phyloP scores from a whole-genome alignment of 331 rosid genomes.

The Spiraea crenata region DNA sequence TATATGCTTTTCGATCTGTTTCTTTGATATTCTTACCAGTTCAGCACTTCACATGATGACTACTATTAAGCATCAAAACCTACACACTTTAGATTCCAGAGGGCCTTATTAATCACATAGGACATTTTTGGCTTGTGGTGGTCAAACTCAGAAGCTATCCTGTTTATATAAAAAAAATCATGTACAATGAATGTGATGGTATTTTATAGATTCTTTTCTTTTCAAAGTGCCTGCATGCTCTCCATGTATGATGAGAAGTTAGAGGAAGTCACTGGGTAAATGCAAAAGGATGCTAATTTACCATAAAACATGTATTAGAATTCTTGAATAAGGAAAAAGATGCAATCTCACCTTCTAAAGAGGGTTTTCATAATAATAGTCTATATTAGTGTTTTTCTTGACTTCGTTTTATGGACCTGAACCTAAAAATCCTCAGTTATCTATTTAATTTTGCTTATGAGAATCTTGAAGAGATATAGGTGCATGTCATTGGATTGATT shows the following conservation, averaged over 20 bases:
- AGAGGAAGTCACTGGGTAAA: too few relatives aligned
- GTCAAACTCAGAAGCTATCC: neutral
- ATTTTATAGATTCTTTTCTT: neutral
- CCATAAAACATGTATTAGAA: too few relatives aligned
- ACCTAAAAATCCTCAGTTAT: too few relatives aligned
- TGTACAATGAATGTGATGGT: neutral
- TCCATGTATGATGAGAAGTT: too few relatives aligned
- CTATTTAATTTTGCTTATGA: too few relatives aligned
- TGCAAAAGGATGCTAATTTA: too few relatives aligned
- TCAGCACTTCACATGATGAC: neutral
- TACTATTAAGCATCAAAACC: neutral
- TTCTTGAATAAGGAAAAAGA: too few relatives aligned
- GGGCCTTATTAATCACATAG: neutral
- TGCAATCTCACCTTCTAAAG: too few relatives aligned
- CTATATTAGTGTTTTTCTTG: neutral
- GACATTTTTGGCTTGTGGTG: neutral
- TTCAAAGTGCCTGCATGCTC: too few relatives aligned
- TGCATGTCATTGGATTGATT: slow-evolving; percentile 2
- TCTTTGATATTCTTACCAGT: neutral
- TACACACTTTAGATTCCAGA: neutral
- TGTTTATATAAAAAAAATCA: neutral
- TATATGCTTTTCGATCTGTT: neutral
- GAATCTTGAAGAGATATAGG: too few relatives aligned
- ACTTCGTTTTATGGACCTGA: neutral
- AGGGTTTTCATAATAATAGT: too few relatives aligned